Evolutionary conservation across 345 rosid species (phyloP), one percentile per base, ranked within the genome.

Genomic region (Corymbia maculata): DNA sequence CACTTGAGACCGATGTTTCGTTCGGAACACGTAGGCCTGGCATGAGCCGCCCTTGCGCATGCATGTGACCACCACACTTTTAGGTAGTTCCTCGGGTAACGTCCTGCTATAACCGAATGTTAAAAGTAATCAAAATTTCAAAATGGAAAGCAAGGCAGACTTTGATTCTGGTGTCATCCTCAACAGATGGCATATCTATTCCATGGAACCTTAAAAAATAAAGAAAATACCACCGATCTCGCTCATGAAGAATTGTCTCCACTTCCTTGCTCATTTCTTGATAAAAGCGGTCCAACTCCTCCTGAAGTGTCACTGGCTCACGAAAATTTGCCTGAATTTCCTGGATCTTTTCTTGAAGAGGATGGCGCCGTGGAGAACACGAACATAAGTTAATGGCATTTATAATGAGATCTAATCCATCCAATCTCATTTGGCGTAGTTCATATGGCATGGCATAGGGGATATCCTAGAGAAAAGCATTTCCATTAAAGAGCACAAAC

Each of bases 241-340:
- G 92, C 89, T 98, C 99, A 88, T 93, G 97, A n/a, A 97, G 97
- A 89, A 97, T 95, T 32, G 99, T 95, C 87, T 98, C 96, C 97
- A 97, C 96, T 86, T 95, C 92, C 94, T 96, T 97, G 95, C 98
- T 97, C 99, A 98, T 96, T 92, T 98, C 98, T 94, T 96, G 97
- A 92, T 96, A 95, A 87, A 98, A 97, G 86, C 96, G 95, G 92
- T 97, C 99, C 91, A 91, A 93, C 89, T 98, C 93, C 88, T 97
- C 95, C 98, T 97, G 94, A 87, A 94, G 13, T 5, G 14, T 13
- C 52, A 36, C 42, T 36, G 42, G 42, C 42, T 36, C 42, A 36
- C 42, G 42, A 36, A 36, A 36, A 2, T 36, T 36, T 36, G 42
- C 42, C 42, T 36, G 42, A 36, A 36, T 36, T 36, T 36, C 4